Evolutionary conservation across 352 stramenopile genomes (phyloP), one percentile per base, ranked within the genome.

Genomic region (Pythium myriotylum): DNA sequence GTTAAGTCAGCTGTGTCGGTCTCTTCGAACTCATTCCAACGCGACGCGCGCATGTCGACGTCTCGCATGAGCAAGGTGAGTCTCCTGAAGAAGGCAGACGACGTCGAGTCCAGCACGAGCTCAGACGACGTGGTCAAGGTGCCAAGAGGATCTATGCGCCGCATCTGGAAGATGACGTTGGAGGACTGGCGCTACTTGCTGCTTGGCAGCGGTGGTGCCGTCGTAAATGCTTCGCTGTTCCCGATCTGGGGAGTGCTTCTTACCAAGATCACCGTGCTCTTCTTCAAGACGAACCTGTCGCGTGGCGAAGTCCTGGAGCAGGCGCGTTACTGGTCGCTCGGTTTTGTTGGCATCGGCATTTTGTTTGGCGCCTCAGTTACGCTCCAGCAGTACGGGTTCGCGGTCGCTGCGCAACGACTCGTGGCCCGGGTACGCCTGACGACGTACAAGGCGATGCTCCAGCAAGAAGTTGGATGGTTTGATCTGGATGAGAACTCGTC

Each of bases 381-480:
- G 0, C 17, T 65, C 17, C 69, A 82, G 47, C 54, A 80, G 29
- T 82, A 75, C 45, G 51, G 59, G 1, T 87, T 89, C 51, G 62
- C 61, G 5, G 60, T 79, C 9, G 68, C 74, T 1, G 67, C 65
- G 0, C 62, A 80, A 45, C 59, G 66, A 13, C 67, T 89, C 24
- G 78, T 80, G 3, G 39, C 41, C 19, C 67, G 76, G 4, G 41
- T 87, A 2, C 68, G 77, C 0, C 45, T 64, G 0, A 1, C 20
- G 2, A 62, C 72, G 6, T 87, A 79, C 48, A 50, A 39, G 22
- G 62, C 74, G 10, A 87, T 90, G 61, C 57, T 92, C 3, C 57
- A 56, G 19, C 81, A 91, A 63, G 76, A 94, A 42, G 51, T 90
- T 19, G 81, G 67, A 6, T 94, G 79, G 74, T 92, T 92, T 68